Conservation (phyloP, 371 early-diverging fungal species). For the Mortierella sp. region DNA sequence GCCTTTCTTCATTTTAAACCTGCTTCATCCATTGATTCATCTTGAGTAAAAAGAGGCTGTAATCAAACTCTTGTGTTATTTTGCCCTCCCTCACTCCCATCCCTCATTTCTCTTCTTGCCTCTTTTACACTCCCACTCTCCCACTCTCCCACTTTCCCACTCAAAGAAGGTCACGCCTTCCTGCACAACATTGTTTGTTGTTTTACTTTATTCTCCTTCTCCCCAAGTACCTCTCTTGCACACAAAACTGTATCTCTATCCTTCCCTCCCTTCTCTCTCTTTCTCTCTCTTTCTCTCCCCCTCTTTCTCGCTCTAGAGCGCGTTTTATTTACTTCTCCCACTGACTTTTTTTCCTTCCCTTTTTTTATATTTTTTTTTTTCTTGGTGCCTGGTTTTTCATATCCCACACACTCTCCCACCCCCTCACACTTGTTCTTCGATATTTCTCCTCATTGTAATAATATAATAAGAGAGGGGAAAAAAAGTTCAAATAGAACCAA, state of each 20-base stretch:
- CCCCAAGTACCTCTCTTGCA: neutral
- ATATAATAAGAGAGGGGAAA: too few species aligned
- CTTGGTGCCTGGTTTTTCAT: neutral
- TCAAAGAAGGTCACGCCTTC: neutral
- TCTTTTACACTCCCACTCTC: neutral
- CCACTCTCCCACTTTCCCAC: neutral
- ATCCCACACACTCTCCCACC: neutral
- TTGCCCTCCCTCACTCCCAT: neutral
- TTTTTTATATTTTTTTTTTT: neutral
- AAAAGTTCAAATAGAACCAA: neutral
- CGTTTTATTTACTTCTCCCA: neutral
- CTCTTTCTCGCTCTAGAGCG: neutral
- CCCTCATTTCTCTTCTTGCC: neutral
- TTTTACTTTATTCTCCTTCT: neutral
- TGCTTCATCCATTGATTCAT: neutral
- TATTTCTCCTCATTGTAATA: neutral
- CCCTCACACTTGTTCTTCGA: neutral
- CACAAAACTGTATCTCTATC: neutral
- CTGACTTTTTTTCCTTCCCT: neutral
- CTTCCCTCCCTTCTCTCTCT: neutral
- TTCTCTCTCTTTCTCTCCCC: conserved; percentile 8
- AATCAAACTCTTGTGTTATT: neutral
- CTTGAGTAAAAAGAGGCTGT: neutral
- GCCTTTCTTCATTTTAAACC: neutral
- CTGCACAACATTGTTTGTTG: neutral